A percentile compares a stretch with the other conserved stretches of the same genome.
Conservation (phyloP, 257 asterid species). For the Penstemon eatonii region DNA sequence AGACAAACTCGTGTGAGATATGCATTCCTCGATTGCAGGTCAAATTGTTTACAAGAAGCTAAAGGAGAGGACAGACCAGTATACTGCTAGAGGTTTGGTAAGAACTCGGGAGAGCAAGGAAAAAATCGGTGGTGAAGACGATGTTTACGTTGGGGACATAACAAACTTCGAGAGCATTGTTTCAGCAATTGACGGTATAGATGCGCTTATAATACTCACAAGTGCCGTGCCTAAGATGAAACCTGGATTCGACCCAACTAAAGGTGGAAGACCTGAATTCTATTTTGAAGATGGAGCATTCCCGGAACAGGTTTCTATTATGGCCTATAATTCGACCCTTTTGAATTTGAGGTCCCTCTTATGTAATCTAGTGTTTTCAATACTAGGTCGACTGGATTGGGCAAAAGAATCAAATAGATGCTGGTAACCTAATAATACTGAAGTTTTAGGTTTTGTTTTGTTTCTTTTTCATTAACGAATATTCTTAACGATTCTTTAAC, state of each 20-base stretch:
- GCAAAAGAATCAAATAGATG: constrained; percentile 91
- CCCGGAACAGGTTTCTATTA: constrained; percentile 72
- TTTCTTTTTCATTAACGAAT: neutral
- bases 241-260: constrained; percentile 79
- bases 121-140: constrained; percentile 75
- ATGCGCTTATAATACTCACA: constrained; percentile 82
- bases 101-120: constrained; percentile 90
- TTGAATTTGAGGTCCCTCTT: neutral
- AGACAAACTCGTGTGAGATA: no score
- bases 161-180: constrained; percentile 55
- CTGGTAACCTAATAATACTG: constrained; percentile 42
- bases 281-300: constrained; percentile 77
- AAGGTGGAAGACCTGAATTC: constrained; percentile 90
- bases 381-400: constrained; percentile 94
- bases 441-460: neutral
- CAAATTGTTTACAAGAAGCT: constrained; percentile 86
- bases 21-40: constrained; percentile 41
- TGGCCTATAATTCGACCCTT: neutral
- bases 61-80: constrained; percentile 71
- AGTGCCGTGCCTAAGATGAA: constrained; percentile 95
- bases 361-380: neutral
- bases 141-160: constrained; percentile 79
- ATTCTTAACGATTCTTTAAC: constrained; percentile 30
- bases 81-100: constrained; percentile 66
- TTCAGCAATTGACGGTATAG: constrained; percentile 69